Conservation (phyloP, 169 alveolate species). For the Cryptosporidium parvum region DNA sequence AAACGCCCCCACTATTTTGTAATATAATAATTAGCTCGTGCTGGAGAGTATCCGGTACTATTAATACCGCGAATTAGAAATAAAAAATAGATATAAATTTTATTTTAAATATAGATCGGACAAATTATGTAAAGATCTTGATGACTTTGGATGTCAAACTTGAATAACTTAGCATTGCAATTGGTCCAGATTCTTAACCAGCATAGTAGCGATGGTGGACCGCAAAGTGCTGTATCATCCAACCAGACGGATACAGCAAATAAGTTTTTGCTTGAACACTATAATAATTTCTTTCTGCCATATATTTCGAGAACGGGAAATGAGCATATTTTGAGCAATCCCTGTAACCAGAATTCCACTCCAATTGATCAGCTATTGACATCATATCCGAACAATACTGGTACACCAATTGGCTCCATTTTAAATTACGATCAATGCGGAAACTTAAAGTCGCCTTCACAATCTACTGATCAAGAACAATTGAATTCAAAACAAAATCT, state of each 20-base stretch:
- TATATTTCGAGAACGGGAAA: slow-evolving; percentile 42
- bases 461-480: slow-evolving; percentile 21
- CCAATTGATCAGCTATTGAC: slow-evolving; percentile 27
- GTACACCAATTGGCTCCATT: slow-evolving; percentile 7
- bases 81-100: slow-evolving; percentile 67
- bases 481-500: slow-evolving; percentile 10
- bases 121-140: slow-evolving; percentile 73
- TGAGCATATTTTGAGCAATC: slow-evolving; percentile 20
- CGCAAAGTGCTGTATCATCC: slow-evolving; percentile 23
- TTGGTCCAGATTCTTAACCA: slow-evolving; percentile 74
- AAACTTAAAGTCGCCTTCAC: slow-evolving; percentile 12
- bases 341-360: slow-evolving; percentile 6
- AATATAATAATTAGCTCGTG: slow-evolving; percentile 69
- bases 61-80: slow-evolving; percentile 67
- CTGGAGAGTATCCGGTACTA: slow-evolving; percentile 77
- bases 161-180: slow-evolving; percentile 75
- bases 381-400: slow-evolving; percentile 15
- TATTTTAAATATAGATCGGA: slow-evolving; percentile 70
- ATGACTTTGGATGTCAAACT: slow-evolving; percentile 72
- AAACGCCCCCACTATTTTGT: slow-evolving; percentile 63
- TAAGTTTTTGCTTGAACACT: slow-evolving; percentile 50
- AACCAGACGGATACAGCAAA: slow-evolving; percentile 18
- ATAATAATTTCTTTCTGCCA: slow-evolving; percentile 41
- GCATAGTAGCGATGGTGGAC: slow-evolving; percentile 44
- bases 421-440: slow-evolving; percentile 20